Conservation (phyloP, 306 rosid genomes). For the Trifolium dubium region DNA sequence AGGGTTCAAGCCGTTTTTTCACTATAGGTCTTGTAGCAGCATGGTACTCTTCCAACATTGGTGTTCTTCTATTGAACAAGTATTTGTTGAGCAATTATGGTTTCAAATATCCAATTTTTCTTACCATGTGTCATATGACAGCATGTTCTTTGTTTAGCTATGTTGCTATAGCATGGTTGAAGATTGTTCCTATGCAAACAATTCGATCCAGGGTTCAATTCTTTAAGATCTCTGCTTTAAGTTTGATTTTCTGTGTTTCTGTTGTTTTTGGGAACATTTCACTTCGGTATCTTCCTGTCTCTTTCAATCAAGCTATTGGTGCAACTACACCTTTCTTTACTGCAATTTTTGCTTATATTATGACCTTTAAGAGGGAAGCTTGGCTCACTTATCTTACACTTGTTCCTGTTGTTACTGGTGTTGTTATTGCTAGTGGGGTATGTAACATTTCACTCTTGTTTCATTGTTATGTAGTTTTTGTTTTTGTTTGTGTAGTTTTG, state of each 20-base stretch:
- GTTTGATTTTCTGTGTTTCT: conserved; percentile 87
- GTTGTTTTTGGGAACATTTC: conserved; percentile 95
- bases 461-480: not conserved
- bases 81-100: conserved; percentile 96
- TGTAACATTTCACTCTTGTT: conserved; percentile 17
- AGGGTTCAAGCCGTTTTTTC: conserved; percentile 78
- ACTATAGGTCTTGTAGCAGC: conserved; percentile 85
- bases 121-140: conserved; percentile 99
- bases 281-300: conserved; percentile 85
- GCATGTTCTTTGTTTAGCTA: conserved; percentile 93
- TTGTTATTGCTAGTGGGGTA: conserved; percentile 98
- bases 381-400: conserved; percentile 97
- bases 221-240: conserved; percentile 90
- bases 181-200: conserved; percentile 92
- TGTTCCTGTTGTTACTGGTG: conserved; percentile 94
- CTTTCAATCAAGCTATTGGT: conserved; percentile 95
- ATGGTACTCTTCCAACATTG: conserved; percentile 99
- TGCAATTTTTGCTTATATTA: conserved; percentile 91
- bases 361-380: conserved; percentile 94
- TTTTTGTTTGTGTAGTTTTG: not conserved
- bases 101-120: conserved; percentile 97
- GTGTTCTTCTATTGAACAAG: conserved; percentile 92
- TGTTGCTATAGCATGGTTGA: conserved; percentile 96
- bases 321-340: conserved; percentile 98
- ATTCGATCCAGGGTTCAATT: conserved; percentile 95